Conservation (phyloP, 1,284 basidiomycete species). For the Rhodotorula sp. region DNA sequence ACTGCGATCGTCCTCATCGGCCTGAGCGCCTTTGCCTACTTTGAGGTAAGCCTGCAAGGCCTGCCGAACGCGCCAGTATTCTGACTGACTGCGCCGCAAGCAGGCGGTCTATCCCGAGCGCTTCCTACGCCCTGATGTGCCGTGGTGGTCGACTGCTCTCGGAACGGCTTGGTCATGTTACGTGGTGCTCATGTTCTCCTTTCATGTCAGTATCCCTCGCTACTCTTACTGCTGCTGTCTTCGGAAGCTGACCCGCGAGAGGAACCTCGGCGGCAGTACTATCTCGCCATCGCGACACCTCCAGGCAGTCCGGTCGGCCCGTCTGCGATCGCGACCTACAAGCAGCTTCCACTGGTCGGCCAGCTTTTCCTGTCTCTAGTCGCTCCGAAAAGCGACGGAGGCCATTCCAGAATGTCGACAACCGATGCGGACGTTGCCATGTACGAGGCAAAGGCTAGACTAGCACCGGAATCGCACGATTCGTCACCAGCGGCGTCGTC, state of each 20-base stretch:
- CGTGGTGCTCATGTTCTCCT: conserved; percentile 39
- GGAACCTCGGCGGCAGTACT: conserved; percentile 34
- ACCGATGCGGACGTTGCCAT: background rate
- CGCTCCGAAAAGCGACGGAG: background rate
- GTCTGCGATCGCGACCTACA: background rate
- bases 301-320: conserved; percentile 32
- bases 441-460: background rate
- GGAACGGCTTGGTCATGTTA: conserved; percentile 38
- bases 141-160: conserved; percentile 21
- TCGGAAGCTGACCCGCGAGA: background rate
- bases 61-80: too few species aligned
- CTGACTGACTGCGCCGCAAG: background rate
- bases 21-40: conserved; percentile 72
- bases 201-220: conserved; percentile 31
- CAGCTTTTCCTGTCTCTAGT: background rate
- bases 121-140: conserved; percentile 39
- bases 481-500: too few species aligned
- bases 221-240: background rate
- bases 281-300: conserved; percentile 38
- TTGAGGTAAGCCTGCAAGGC: conserved; percentile 10
- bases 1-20: conserved; percentile 71
- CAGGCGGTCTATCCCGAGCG: conserved; percentile 33
- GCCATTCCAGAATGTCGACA: too few species aligned
- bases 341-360: conserved; percentile 1
- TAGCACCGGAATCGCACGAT: background rate